Conservation (phyloP, 306 rosid genomes). For the Cucumis melo region DNA sequence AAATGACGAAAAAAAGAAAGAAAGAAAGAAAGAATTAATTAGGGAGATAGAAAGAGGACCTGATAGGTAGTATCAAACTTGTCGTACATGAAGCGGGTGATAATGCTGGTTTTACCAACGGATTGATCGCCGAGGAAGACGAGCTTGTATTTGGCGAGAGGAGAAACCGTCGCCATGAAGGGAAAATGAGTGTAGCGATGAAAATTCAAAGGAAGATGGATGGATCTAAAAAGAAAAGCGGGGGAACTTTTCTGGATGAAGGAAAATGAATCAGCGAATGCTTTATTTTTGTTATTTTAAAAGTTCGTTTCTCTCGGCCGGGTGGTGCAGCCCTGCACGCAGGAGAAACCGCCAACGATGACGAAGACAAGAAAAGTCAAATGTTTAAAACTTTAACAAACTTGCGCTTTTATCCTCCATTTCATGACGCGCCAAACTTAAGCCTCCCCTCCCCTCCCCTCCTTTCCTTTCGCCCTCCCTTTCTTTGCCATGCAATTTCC, state of each 20-base stretch:
- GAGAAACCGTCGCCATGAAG: constrained; percentile 80
- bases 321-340: background rate
- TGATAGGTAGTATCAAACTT: constrained; percentile 88
- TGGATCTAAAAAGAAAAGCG: constrained; percentile 31
- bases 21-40: background rate
- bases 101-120: constrained; percentile 87
- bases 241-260: background rate
- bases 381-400: background rate
- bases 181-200: background rate
- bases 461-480: background rate
- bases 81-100: constrained; percentile 97
- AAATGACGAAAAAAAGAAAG: background rate
- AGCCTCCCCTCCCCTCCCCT: too few species aligned
- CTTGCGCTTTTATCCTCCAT: background rate
- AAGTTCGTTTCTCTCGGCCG: background rate
- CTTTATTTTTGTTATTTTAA: background rate
- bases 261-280: background rate
- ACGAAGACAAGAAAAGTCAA: constrained; percentile 17
- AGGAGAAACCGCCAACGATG: constrained; percentile 58
- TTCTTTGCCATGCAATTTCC: background rate
- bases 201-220: background rate
- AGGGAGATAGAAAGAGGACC: constrained; percentile 17
- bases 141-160: constrained; percentile 86
- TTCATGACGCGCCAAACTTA: background rate
- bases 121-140: constrained; percentile 92